These are phyloP conservation scores for Rusavskia elegans DNA, from an alignment of 495 filamentous ascomycete species.

Conservation along the genomic window DNA sequence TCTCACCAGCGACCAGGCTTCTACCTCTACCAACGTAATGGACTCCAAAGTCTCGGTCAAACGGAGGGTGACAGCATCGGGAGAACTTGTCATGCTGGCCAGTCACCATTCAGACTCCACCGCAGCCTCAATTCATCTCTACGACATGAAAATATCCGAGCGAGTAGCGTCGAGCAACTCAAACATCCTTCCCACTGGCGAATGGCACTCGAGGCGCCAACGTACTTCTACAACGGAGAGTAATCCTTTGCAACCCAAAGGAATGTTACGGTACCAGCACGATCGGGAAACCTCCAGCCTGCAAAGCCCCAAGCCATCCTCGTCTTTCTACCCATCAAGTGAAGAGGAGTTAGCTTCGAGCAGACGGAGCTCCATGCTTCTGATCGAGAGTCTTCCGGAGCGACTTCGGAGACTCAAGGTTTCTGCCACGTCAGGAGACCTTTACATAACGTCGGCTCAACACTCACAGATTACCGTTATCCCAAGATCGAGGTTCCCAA, in stretches of 20 bases:
- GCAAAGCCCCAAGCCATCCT: neutral
- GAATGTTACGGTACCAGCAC: neutral
- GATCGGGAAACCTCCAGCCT: neutral
- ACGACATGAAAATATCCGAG: conserved; percentile 1
- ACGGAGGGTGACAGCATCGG: neutral
- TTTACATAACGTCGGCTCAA: neutral
- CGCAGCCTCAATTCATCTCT: neutral
- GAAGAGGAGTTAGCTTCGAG: neutral
- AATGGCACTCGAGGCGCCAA: neutral
- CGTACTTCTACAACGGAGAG: neutral
- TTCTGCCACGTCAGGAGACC: neutral
- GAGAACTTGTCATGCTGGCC: neutral
- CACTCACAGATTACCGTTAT: neutral
- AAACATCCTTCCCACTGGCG: neutral
- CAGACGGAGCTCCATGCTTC: neutral
- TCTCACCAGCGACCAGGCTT: neutral
- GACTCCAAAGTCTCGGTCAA: neutral
- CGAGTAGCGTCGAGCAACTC: conserved; percentile 1
- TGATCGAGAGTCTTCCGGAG: neutral
- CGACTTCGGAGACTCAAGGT: neutral
- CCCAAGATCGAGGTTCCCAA: neutral
- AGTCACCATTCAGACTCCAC: neutral
- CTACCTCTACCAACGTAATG: neutral
- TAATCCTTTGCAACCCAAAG: neutral
- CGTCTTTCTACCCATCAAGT: neutral